phyloP scores from a whole-genome alignment of 2,329 filamentous ascomycete species.

The Xenoacremonium recifei region DNA sequence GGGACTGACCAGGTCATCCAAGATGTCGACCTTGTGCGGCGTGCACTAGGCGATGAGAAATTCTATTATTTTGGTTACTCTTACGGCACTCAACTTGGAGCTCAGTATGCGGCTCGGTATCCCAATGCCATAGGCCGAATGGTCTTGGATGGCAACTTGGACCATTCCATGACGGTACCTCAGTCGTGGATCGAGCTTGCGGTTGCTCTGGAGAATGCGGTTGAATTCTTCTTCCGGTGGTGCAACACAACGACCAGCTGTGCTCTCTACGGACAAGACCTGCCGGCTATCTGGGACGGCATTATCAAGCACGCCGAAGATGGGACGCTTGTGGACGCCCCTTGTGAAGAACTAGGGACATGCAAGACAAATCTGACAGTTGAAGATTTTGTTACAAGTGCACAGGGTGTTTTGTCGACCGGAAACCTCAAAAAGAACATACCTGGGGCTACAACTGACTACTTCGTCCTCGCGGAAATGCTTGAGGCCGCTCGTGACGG shows the following conservation, averaged over 20 bases:
- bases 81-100: constrained; percentile 35
- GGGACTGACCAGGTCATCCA: constrained; percentile 22
- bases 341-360: no score
- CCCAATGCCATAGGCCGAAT: constrained; percentile 25
- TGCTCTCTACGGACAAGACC: constrained; percentile 19
- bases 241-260: constrained; percentile 16
- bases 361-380: no score
- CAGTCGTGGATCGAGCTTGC: constrained; percentile 12
- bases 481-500: no score
- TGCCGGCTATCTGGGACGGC: no score
- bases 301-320: no score
- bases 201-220: constrained; percentile 14
- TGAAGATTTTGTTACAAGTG: no score
- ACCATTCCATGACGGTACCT: constrained; percentile 19
- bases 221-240: constrained; percentile 22
- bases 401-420: constrained; percentile 17
- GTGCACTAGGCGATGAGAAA: constrained; percentile 19
- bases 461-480: no score
- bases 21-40: constrained; percentile 21
- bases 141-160: constrained; percentile 26
- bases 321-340: no score
- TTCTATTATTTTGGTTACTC: constrained; percentile 35
- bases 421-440: constrained; percentile 19
- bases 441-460: no score
- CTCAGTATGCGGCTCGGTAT: constrained; percentile 31